Percentiles rank a stretch among this genome's conserved stretches.
Evolutionary conservation across 1,284 basidiomycete genomes (phyloP).

Genomic region (Lignosus rhinocerotis): DNA sequence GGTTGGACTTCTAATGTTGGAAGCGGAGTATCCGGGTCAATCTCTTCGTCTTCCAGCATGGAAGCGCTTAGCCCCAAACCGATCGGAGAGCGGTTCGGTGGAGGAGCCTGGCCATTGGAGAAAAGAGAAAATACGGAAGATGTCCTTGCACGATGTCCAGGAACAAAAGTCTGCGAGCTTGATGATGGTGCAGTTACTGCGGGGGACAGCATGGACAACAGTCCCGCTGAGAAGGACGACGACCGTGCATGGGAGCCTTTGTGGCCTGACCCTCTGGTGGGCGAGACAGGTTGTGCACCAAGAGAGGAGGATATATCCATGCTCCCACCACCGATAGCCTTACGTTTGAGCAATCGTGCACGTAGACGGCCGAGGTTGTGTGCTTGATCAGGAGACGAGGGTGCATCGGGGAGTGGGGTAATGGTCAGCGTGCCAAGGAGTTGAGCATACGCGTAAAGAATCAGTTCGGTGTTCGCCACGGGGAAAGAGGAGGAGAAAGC

Average conservation of each 20-base stretch:
- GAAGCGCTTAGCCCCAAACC: slow-evolving; percentile 29
- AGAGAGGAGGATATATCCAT: slow-evolving; percentile 69
- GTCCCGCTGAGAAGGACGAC: slow-evolving; percentile 53
- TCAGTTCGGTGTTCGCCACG: slow-evolving; percentile 51
- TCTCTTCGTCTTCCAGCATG: slow-evolving; percentile 39
- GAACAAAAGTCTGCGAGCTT: slow-evolving; percentile 23
- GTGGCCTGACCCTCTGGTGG: slow-evolving; percentile 33
- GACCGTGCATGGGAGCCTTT: slow-evolving; percentile 47
- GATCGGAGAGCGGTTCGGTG: slow-evolving; percentile 16
- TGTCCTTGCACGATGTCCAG: slow-evolving; percentile 30
- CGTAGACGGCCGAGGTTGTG: slow-evolving; percentile 49
- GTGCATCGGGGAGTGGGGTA: slow-evolving; percentile 30
- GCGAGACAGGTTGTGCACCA: slow-evolving; percentile 23
- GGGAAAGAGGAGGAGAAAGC: slow-evolving; percentile 44
- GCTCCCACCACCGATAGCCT: slow-evolving; percentile 70
- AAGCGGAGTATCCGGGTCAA: slow-evolving; percentile 67
- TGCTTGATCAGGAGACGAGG: slow-evolving; percentile 38
- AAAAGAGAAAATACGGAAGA: slow-evolving; percentile 33
- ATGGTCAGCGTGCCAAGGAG: slow-evolving; percentile 68
- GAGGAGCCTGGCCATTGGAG: slow-evolving; percentile 20
- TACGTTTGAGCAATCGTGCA: slow-evolving; percentile 46
- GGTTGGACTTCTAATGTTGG: slow-evolving; percentile 84
- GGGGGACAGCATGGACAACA: slow-evolving; percentile 53
- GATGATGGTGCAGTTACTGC: slow-evolving; percentile 21
- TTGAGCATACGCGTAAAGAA: slow-evolving; percentile 89